Base-by-base conservation (phyloP, 2,329 filamentous ascomycete species). In the Pestalotiopsis sp. region DNA sequence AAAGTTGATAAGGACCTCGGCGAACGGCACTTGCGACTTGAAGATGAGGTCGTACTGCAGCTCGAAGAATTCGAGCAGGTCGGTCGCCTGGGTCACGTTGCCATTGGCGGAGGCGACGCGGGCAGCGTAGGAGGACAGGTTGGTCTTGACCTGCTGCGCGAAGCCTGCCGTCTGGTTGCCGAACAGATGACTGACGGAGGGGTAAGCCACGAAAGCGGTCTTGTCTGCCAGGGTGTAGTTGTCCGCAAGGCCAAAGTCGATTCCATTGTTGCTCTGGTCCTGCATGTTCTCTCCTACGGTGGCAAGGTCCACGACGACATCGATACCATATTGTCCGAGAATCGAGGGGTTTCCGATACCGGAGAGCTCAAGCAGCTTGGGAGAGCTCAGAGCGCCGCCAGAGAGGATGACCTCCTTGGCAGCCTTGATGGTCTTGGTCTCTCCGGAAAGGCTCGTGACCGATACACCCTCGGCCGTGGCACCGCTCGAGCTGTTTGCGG, bases 261-360 rank as follows among this genome's bases (percentile, higher is more conserved):
- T 20, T 36, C 52, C 69, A 49, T 67, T 57, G 64, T 76, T 41
- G 71, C 67, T 52, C 64, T 83, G 81, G 67, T 83, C 81, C 70
- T 82, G 80, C 65, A 82, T 78, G 66, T 82, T 79, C 59, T 77
- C 74, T 20, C 82, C 82, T 9, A 84, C 81, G 36, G 77, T 77
- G 12, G 78, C 75, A 25, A 82, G 75, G 61, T 80, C 75, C 25
- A 80, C 73, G 20, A 80, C 71, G 11, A 75, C 71, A 31, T 76
- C 72, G 13, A 84, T 78, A 2, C 78, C 79, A 11, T 77, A 73
- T 23, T 75, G 73, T 25, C 75, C 68, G 3, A 86, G 79, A 12
- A 84, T 73, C 20, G 77, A 72, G 27, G 77, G 75, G 62, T 80
- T 77, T 64, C 75, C 75, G 39, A 76, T 71, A 11, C 75, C 75